phyloP scores from a whole-genome alignment of 2,329 filamentous ascomycete species.

The Stachybotrys elegans region DNA sequence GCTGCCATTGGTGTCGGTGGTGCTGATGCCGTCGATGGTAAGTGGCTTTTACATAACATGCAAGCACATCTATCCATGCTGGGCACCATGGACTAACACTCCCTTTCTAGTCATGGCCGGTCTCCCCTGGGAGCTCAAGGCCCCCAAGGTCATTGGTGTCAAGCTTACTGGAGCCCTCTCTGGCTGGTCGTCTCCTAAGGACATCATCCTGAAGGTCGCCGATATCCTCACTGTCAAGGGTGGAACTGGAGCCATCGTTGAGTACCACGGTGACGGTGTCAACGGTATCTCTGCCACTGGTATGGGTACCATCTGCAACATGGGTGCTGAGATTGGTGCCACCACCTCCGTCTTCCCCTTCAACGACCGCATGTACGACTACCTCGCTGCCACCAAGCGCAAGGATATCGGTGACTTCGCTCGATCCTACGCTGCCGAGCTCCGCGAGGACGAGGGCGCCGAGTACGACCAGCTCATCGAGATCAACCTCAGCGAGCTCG shows the following conservation, averaged over 20 bases:
- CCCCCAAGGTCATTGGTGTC: conserved; percentile 94
- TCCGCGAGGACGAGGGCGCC: conserved; percentile 80
- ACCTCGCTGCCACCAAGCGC: conserved; percentile 87
- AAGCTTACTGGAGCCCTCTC: conserved; percentile 84
- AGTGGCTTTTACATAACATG: too few species aligned
- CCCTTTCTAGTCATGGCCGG: conserved; percentile 98
- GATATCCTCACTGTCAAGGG: conserved; percentile 97
- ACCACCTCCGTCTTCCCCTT: conserved; percentile 96
- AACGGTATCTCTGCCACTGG: conserved; percentile 74
- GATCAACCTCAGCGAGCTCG: conserved; percentile 83
- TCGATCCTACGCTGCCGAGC: conserved; percentile 75
- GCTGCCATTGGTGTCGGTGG: conserved; percentile 93
- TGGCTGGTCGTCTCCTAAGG: conserved; percentile 93
- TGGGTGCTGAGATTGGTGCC: conserved; percentile 70
- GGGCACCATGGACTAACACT: too few species aligned
- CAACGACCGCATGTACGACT: conserved; percentile 97
- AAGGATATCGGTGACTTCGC: conserved; percentile 86
- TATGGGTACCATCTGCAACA: conserved; percentile 76
- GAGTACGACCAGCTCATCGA: conserved; percentile 88
- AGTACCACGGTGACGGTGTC: conserved; percentile 70
- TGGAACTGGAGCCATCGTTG: conserved; percentile 86
- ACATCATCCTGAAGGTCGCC: conserved; percentile 96
- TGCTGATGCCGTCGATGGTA: conserved; percentile 97
- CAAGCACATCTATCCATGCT: too few species aligned
- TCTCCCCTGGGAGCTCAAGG: conserved; percentile 97